These are phyloP conservation scores for Hortaea sp. DNA, from an alignment of 2,329 filamentous ascomycete species.

Conservation along the genomic window DNA sequence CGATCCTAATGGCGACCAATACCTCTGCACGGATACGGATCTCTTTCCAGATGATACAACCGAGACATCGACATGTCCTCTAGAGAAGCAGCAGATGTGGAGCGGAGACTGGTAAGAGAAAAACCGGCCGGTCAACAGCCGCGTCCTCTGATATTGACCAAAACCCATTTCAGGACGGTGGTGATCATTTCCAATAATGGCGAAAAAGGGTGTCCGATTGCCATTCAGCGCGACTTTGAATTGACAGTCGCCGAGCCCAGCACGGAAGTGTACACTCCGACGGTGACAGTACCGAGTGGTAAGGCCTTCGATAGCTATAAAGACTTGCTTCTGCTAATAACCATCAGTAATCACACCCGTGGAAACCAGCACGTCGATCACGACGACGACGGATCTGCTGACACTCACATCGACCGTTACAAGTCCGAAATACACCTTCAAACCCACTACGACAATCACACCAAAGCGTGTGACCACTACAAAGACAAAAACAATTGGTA, in stretches of 20 bases:
- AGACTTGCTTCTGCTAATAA: neutral
- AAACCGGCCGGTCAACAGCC: neutral
- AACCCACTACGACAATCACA: constrained; percentile 1
- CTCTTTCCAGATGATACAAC: constrained; percentile 31
- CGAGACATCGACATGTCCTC: constrained; percentile 32
- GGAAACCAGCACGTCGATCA: constrained; percentile 4
- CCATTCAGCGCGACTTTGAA: constrained; percentile 33
- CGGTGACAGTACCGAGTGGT: constrained; percentile 8
- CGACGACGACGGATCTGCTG: constrained; percentile 16
- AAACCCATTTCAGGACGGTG: constrained; percentile 4
- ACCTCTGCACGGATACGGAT: constrained; percentile 31
- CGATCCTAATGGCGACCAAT: constrained; percentile 31
- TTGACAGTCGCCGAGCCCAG: constrained; percentile 27
- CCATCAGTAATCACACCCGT: constrained; percentile 13
- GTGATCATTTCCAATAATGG: constrained; percentile 35
- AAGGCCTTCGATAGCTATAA: neutral
- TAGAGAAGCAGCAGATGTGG: constrained; percentile 33
- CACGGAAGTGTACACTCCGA: constrained; percentile 20
- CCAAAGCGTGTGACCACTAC: constrained; percentile 9
- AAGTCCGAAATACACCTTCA: neutral
- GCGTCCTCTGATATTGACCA: neutral
- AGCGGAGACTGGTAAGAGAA: constrained; percentile 30
- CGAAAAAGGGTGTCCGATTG: constrained; percentile 34
- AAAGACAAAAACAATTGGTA: constrained; percentile 5
- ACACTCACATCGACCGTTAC: constrained; percentile 18